Base-by-base conservation (phyloP, 371 early-diverging fungal species). In the Rhizoclosmatium hyalinum region DNA sequence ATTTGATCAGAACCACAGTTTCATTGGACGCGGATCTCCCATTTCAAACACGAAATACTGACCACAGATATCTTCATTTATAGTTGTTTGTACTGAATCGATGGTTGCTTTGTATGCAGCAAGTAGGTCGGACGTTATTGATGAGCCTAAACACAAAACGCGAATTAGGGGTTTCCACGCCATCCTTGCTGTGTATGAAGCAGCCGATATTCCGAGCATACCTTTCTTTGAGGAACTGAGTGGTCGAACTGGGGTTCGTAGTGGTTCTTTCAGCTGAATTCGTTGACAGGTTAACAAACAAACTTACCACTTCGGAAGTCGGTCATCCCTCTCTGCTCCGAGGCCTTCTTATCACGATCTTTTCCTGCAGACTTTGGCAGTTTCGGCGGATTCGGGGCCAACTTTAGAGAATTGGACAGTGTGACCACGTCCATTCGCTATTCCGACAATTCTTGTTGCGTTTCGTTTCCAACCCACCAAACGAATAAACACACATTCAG, bases 311-410 rank as follows among this genome's bases (percentile, higher is more conserved):
- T 55, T 24, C 69, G 6, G 46, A 68, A 68, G 2, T 68, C 69
- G 6, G 69, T 8, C 69, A 68, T 68, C 8, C 69, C 57, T 41
- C 69, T 53, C 46, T 68, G 55, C 2, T 55, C 4, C n/a, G 19
- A 46, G 10, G 17, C 17, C 10, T 58, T 17, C 58, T 58, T 8
- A 6, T 21, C 21, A 6, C 6, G 58, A 58, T 68, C 69, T 68
- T 68, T 54, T 8, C 14, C 57, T 55, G 57, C 54, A 24, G 69
- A 68, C 43, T 24, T 5, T 10, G 69, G 69, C 39, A 56, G 45
- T 56, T 57, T 54, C 5, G 69, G 69, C 6, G 69, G 69, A 57
- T 68, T 68, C 14, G 69, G 69, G 6, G 69, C 45, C 19, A 41
- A 41, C 14, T 64, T 45, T 10, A 64, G 19, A 6, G 41, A 43